Conservation (phyloP, 2,329 filamentous ascomycete species). For the Thielaviopsis populi region DNA sequence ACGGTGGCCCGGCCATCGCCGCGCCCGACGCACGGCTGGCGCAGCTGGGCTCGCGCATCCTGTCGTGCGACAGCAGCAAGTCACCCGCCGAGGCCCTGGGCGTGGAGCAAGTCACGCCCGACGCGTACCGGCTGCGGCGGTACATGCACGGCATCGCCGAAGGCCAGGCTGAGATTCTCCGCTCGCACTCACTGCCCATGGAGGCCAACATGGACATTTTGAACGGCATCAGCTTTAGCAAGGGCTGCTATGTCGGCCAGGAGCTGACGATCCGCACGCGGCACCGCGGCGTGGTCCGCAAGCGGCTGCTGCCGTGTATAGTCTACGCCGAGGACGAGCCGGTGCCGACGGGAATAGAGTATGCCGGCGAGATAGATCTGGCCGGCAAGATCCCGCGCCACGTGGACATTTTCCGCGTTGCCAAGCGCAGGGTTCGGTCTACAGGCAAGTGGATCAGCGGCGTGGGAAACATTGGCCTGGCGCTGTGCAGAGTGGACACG, state of each 20-base stretch:
- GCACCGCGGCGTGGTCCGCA: slow-evolving; percentile 84
- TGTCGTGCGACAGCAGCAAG: slow-evolving; percentile 21
- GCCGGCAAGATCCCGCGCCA: slow-evolving; percentile 29
- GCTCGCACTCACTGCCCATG: slow-evolving; percentile 60
- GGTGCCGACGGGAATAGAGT: slow-evolving; percentile 30
- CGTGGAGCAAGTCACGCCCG: slow-evolving; percentile 34
- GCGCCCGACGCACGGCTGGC: slow-evolving; percentile 40
- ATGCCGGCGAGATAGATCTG: slow-evolving; percentile 26
- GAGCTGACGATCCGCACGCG: slow-evolving; percentile 92
- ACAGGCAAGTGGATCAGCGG: slow-evolving; percentile 68
- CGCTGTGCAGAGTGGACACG: slow-evolving; percentile 70
- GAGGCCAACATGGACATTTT: slow-evolving; percentile 82
- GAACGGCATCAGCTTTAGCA: slow-evolving; percentile 77
- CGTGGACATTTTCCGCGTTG: slow-evolving; percentile 36
- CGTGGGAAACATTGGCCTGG: slow-evolving; percentile 75
- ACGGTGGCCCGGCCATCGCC: slow-evolving; percentile 21
- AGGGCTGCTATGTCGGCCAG: slow-evolving; percentile 94
- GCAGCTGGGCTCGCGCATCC: slow-evolving; percentile 38
- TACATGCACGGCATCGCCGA: slow-evolving; percentile 74
- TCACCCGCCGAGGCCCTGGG: slow-evolving; percentile 26
- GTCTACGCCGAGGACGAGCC: slow-evolving; percentile 40
- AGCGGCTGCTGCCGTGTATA: slow-evolving; percentile 69
- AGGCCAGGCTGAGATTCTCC: slow-evolving; percentile 62
- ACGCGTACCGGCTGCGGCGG: slow-evolving; percentile 57
- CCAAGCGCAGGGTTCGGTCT: slow-evolving; percentile 39